Evolutionary conservation across 2,329 filamentous ascomycete genomes (phyloP).

Genomic region (Elsinoe necatrix): DNA sequence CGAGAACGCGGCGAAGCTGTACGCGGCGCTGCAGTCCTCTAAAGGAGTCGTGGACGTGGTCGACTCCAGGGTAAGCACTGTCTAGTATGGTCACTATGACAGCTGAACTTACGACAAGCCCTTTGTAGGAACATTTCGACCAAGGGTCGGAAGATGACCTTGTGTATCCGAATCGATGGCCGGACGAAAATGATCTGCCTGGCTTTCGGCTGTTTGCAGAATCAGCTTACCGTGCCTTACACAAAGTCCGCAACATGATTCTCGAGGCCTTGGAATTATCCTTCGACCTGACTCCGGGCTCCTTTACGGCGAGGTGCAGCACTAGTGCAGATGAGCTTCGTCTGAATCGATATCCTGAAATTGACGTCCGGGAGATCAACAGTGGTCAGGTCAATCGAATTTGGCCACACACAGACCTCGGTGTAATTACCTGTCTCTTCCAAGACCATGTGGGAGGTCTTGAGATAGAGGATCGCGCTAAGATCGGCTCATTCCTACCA

Average conservation of each 20-base stretch:
- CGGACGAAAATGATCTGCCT: conserved; percentile 38
- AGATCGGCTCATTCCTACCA: conserved; percentile 2
- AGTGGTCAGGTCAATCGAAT: conserved; percentile 30
- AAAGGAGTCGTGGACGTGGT: conserved; percentile 17
- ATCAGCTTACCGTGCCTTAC: conserved; percentile 29
- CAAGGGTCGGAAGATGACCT: conserved; percentile 38
- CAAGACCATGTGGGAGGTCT: conserved; percentile 36
- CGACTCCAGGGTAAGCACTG: conserved; percentile 20
- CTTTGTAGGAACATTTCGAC: conserved; percentile 35
- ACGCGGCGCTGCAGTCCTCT: conserved; percentile 15
- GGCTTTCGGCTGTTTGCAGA: conserved; percentile 32
- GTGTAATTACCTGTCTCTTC: conserved; percentile 35
- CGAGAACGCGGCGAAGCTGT: conserved; percentile 29
- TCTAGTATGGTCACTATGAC: background rate
- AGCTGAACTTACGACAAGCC: background rate
- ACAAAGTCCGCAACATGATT: conserved; percentile 25
- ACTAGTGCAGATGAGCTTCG: conserved; percentile 22
- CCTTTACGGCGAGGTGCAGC: background rate
- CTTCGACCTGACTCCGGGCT: conserved; percentile 22
- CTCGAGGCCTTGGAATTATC: conserved; percentile 30
- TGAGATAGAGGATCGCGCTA: conserved; percentile 29
- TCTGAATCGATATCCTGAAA: conserved; percentile 34
- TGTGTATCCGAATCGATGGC: conserved; percentile 41
- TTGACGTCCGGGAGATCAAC: conserved; percentile 26
- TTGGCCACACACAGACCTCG: conserved; percentile 35